Conservation (phyloP, 139 green algal species). For the Chlorella sp. region DNA sequence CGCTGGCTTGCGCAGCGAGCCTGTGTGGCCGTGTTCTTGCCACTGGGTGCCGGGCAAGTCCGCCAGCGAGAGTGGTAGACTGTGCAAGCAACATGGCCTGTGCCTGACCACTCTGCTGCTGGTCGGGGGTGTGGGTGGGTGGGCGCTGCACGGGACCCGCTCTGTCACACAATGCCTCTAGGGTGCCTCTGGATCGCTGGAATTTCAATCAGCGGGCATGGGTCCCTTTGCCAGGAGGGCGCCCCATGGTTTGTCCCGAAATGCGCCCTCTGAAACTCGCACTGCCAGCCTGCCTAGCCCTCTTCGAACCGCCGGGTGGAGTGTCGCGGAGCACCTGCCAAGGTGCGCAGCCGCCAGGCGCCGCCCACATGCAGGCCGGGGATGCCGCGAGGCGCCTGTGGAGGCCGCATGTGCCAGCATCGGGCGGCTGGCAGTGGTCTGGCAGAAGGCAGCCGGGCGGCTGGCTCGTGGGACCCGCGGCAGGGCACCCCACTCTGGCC, state of each 20-base stretch:
- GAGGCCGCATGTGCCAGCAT: too few species aligned
- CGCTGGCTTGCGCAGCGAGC: background rate
- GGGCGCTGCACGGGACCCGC: too few species aligned
- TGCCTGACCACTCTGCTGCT: too few species aligned
- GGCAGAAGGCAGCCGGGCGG: background rate
- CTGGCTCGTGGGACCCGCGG: background rate
- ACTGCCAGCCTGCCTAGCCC: background rate
- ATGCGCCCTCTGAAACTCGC: background rate
- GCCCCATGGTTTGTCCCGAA: too few species aligned
- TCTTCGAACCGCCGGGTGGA: background rate
- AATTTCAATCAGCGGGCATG: too few species aligned
- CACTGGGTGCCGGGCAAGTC: background rate
- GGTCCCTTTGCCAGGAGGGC: too few species aligned
- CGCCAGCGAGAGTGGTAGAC: background rate
- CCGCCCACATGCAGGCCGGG: background rate
- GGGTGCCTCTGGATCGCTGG: too few species aligned
- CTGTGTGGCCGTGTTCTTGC: background rate
- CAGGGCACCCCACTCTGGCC: background rate
- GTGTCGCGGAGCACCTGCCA: slow-evolving; percentile 4
- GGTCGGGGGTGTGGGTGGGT: too few species aligned
- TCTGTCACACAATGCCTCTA: too few species aligned
- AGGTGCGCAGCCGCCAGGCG: background rate
- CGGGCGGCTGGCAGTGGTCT: background rate
- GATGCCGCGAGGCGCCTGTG: background rate
- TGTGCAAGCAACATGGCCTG: background rate